A percentile compares a stretch with the other conserved stretches of the same genome.
These are phyloP conservation scores for Salvia rosmarinus DNA, from an alignment of 257 asterid species.

Conservation along the genomic window DNA sequence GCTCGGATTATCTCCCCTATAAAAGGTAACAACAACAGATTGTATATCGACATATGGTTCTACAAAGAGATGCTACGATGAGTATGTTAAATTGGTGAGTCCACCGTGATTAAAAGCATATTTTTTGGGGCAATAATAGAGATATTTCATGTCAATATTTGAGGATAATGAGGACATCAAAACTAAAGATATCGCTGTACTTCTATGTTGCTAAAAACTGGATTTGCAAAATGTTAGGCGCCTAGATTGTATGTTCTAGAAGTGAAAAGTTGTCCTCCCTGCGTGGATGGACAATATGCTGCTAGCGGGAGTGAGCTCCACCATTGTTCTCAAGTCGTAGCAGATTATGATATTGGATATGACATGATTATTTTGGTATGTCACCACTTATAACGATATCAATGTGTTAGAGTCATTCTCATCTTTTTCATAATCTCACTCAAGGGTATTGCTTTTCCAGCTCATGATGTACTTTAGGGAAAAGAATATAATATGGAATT, in stretches of 20 bases:
- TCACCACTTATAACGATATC: neutral
- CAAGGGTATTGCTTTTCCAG: neutral
- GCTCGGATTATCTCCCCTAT: too few species aligned
- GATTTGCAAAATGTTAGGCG: neutral
- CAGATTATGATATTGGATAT: conserved; percentile 3
- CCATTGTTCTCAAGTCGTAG: neutral
- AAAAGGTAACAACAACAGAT: too few species aligned
- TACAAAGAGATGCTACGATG: too few species aligned
- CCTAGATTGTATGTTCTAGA: neutral
- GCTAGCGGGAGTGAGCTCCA: too few species aligned
- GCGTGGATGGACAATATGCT: neutral
- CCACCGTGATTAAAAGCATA: too few species aligned
- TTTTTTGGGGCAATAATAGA: too few species aligned
- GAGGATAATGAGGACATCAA: too few species aligned
- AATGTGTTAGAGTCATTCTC: neutral
- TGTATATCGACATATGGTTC: too few species aligned
- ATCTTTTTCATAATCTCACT: neutral
- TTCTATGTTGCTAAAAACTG: neutral
- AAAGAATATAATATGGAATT: neutral
- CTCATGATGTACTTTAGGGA: neutral
- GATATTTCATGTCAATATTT: too few species aligned
- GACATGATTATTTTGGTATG: neutral
- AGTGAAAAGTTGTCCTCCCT: neutral
- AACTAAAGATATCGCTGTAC: neutral
- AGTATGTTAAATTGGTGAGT: too few species aligned